Percentiles rank a stretch among this genome's conserved stretches.
Conservation (phyloP, 129 eudicot species). For the Mikania micrantha region DNA sequence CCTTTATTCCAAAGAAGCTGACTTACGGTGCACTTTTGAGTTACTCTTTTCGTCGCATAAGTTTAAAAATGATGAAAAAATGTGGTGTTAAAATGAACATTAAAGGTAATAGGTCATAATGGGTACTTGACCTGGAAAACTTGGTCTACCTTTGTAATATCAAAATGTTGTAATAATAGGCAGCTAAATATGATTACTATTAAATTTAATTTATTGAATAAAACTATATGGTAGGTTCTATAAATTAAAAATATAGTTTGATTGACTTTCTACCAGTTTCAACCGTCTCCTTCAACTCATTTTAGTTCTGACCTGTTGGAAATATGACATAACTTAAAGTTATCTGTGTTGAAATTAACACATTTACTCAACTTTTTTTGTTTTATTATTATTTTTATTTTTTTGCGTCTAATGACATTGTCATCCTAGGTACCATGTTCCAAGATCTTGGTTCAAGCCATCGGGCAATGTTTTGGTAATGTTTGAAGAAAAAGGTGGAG, state of each 20-base stretch:
- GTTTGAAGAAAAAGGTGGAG: slow-evolving; percentile 98
- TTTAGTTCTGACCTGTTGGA: background rate
- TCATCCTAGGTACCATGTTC: slow-evolving; percentile 77
- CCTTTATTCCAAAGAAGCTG: background rate
- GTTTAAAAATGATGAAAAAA: background rate
- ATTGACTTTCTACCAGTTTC: background rate
- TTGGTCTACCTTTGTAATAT: background rate
- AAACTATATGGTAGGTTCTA: background rate
- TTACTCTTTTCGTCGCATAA: background rate
- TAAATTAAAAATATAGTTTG: background rate
- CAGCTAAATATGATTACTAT: background rate
- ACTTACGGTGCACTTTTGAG: background rate
- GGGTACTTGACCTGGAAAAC: background rate
- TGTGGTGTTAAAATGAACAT: background rate
- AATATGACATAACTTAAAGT: background rate
- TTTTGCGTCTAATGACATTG: background rate
- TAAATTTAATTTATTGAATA: background rate
- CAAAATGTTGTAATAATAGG: background rate
- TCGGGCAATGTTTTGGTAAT: slow-evolving; percentile 71
- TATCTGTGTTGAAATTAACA: background rate
- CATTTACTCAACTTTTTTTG: background rate
- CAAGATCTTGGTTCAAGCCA: slow-evolving; percentile 98
- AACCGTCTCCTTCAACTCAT: background rate
- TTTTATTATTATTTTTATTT: background rate
- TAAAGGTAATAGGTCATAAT: background rate